Base-by-base conservation (phyloP, 345 rosid genomes). In the Citrus sp. region DNA sequence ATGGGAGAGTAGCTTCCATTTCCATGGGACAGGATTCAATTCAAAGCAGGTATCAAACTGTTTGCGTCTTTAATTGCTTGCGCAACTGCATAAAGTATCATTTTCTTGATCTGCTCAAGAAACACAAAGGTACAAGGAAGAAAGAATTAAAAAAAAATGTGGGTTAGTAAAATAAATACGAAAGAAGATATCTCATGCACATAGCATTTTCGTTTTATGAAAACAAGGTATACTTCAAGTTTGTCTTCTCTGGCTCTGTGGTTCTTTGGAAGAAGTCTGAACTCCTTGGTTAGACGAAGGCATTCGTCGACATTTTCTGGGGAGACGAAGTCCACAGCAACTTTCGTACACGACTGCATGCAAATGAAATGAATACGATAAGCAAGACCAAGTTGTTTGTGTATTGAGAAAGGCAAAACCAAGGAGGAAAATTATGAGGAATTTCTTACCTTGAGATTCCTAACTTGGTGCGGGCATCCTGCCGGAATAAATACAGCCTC, bases 401-500 rank as follows among this genome's bases (percentile, higher is more conserved):
- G 27, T 2, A 3, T 6, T 40, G 54, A 37, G 30, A 32, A 32
- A n/a, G 40, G 46, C 13, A 28, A 70, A 40, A 34, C 2, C 4
- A 3, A 0, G 1, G 37, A 28, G n/a, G 22, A 65, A 7, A 58
- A 68, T 42, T 8, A 54, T 21, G 9, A 54, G 38, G 74, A 28
- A 65, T 9, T 76, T 67, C 27, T 67, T 81, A 92, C 99, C 98
- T 87, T 91, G 56, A 94, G 90, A 82, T 96, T 96, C 73, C 99
- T 89, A 58, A 96, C 99, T 89, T 96, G 99, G 83, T 96, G 99
- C 5, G 98, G 98, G 79, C 99, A 95, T 58, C 99, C 99, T 1
- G 97, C 97, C 0, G 99, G 99, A 76, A 95, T 95, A 79, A 93
- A 93, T 62, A 95, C 95, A 21, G 97, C 98, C 70, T 94, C 99